phyloP scores from a whole-genome alignment of 208 protist species.

The Leishmania gerbilli region DNA sequence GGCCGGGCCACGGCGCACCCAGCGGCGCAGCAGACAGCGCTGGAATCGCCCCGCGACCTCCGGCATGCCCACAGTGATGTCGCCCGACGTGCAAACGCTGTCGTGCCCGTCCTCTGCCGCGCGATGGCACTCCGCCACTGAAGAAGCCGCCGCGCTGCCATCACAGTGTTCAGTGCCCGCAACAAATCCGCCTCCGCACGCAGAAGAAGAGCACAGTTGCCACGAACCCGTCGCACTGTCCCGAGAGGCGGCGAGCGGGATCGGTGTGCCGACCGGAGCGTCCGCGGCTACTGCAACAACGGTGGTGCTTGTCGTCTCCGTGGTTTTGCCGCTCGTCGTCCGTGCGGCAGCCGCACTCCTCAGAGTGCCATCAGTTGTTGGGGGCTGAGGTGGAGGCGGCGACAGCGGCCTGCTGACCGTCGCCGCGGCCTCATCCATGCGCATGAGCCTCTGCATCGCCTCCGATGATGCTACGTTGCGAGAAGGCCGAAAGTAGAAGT shows the following conservation, averaged over 20 bases:
- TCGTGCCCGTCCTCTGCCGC: background rate
- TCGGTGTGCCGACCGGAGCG: constrained; percentile 40
- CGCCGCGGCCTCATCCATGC: background rate
- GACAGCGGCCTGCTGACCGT: background rate
- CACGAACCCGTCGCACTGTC: constrained; percentile 15
- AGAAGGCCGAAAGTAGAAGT: constrained; percentile 71
- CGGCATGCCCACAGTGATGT: constrained; percentile 29
- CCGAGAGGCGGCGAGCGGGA: constrained; percentile 38
- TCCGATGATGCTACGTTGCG: constrained; percentile 8
- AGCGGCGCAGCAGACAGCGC: constrained; percentile 60
- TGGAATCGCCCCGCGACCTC: constrained; percentile 77
- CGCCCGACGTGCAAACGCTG: background rate
- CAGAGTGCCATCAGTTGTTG: background rate
- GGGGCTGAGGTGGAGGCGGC: background rate
- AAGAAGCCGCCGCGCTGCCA: background rate
- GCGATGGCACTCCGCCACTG: background rate
- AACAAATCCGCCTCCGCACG: too few species aligned
- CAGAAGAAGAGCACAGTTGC: background rate
- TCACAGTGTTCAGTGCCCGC: background rate
- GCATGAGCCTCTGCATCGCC: constrained; percentile 14
- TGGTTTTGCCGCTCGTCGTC: background rate
- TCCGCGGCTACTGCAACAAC: constrained; percentile 16
- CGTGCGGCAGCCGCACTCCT: background rate
- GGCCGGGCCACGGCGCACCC: constrained; percentile 23
- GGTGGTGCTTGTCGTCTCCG: background rate